A percentile compares a stretch with the other conserved stretches of the same genome.
These are phyloP conservation scores for Phlyctochytrium bullatum DNA, from an alignment of 192 early-diverging fungal species.

Conservation along the genomic window DNA sequence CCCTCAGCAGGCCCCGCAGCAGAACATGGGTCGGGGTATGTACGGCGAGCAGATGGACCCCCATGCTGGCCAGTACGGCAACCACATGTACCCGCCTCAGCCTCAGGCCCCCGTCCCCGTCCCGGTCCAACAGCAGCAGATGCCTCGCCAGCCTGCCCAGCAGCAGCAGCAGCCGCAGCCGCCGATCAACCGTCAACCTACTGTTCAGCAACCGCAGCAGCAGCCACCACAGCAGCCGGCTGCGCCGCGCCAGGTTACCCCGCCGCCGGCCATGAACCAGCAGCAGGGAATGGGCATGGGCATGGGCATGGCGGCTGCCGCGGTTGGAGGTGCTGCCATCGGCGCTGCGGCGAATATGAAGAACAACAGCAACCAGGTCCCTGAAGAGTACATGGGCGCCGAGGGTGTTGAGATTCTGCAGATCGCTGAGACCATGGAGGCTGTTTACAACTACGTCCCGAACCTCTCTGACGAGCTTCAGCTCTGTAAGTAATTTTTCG, in stretches of 20 bases:
- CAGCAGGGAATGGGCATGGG: background rate
- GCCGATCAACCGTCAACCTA: too few relatives aligned
- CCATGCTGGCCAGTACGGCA: too few relatives aligned
- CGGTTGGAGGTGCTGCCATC: background rate
- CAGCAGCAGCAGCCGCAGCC: too few relatives aligned
- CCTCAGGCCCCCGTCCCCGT: too few relatives aligned
- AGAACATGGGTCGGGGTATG: too few relatives aligned
- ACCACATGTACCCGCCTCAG: too few relatives aligned
- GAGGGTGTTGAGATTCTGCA: background rate
- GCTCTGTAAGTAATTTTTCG: background rate
- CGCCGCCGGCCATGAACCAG: background rate
- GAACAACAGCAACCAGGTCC: background rate
- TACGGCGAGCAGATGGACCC: too few relatives aligned
- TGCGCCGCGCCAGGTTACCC: background rate
- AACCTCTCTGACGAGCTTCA: conserved; percentile 7
- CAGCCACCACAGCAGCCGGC: background rate
- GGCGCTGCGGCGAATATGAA: background rate
- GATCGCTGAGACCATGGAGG: background rate
- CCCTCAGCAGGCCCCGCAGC: too few relatives aligned
- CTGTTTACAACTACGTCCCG: conserved; percentile 8
- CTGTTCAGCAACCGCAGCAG: too few relatives aligned
- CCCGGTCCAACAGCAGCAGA: too few relatives aligned
- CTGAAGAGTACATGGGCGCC: background rate
- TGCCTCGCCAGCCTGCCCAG: too few relatives aligned
- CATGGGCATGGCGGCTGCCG: background rate